Conservation (phyloP, 2,329 filamentous ascomycete species). For the Hypoxylon sp. region DNA sequence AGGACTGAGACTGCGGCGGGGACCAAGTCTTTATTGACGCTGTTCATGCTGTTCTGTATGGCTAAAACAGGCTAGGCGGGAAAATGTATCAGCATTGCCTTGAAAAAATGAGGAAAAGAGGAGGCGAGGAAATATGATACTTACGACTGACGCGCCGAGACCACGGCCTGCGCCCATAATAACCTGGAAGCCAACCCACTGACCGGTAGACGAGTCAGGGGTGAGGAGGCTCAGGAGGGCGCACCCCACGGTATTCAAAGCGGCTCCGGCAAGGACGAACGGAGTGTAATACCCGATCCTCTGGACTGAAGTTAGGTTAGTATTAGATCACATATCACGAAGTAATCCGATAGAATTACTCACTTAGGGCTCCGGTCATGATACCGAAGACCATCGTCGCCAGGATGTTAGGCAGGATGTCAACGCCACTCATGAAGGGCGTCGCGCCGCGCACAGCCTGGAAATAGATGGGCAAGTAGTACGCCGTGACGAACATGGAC, state of each 20-base stretch:
- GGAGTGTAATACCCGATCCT: constrained; percentile 23
- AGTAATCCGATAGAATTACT: background rate
- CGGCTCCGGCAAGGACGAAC: constrained; percentile 12
- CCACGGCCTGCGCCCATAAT: constrained; percentile 26
- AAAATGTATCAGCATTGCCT: background rate
- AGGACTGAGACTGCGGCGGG: constrained; percentile 25
- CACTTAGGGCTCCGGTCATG: constrained; percentile 16
- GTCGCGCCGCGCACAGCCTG: constrained; percentile 36
- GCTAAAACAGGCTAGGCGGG: constrained; percentile 21
- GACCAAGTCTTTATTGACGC: constrained; percentile 12
- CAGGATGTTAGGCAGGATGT: constrained; percentile 34
- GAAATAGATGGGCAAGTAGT: constrained; percentile 47
- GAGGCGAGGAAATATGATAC: background rate
- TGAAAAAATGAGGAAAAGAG: background rate
- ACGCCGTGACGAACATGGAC: constrained; percentile 55
- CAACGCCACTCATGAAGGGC: constrained; percentile 38
- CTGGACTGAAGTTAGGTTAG: constrained; percentile 17
- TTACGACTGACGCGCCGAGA: constrained; percentile 17
- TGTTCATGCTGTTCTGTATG: constrained; percentile 29
- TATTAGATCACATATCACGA: background rate
- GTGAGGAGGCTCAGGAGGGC: constrained; percentile 23
- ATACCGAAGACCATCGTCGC: constrained; percentile 49
- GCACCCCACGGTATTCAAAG: constrained; percentile 20
- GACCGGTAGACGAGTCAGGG: background rate
- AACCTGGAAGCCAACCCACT: constrained; percentile 27